These are phyloP conservation scores for Aspergillus ustus DNA, from an alignment of 2,329 filamentous ascomycete species.

Conservation along the genomic window DNA sequence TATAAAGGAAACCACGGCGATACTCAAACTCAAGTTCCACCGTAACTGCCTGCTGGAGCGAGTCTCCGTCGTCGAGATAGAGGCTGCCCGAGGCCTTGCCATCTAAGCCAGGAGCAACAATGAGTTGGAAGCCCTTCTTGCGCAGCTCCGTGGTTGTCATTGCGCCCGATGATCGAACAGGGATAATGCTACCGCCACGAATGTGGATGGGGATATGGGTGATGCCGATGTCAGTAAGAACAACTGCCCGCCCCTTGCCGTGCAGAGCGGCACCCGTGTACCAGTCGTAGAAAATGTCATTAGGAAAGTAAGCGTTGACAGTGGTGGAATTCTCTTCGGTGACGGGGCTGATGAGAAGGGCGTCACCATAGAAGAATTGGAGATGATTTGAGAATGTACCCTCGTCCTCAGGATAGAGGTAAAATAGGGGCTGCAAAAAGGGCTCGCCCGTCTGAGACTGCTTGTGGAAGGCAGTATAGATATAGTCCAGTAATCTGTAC, in stretches of 20 bases:
- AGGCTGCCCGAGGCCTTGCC: slow-evolving; percentile 69
- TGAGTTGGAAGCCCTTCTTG: slow-evolving; percentile 69
- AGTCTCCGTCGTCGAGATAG: slow-evolving; percentile 79
- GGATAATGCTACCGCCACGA: slow-evolving; percentile 64
- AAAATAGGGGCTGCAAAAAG: slow-evolving; percentile 72
- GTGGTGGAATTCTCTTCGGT: slow-evolving; percentile 56
- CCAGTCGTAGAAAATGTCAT: slow-evolving; percentile 66
- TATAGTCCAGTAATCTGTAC: slow-evolving; percentile 79
- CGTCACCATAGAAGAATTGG: slow-evolving; percentile 65
- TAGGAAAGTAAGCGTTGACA: slow-evolving; percentile 61
- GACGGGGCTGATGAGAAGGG: slow-evolving; percentile 62
- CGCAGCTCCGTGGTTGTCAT: slow-evolving; percentile 66
- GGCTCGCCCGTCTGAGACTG: slow-evolving; percentile 67
- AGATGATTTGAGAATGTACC: slow-evolving; percentile 57
- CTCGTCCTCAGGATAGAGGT: slow-evolving; percentile 65
- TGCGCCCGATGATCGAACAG: slow-evolving; percentile 56
- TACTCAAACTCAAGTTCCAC: slow-evolving; percentile 66
- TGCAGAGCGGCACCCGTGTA: slow-evolving; percentile 55
- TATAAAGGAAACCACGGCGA: slow-evolving; percentile 48
- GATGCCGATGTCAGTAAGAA: slow-evolving; percentile 50
- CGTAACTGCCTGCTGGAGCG: slow-evolving; percentile 61
- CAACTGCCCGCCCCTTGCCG: slow-evolving; percentile 52
- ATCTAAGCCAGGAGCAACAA: slow-evolving; percentile 67
- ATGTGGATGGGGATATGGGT: slow-evolving; percentile 67
- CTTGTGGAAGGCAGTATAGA: slow-evolving; percentile 72